These are phyloP conservation scores for Komagataella ulmi DNA, from an alignment of 805 yeast species.

Conservation along the genomic window DNA sequence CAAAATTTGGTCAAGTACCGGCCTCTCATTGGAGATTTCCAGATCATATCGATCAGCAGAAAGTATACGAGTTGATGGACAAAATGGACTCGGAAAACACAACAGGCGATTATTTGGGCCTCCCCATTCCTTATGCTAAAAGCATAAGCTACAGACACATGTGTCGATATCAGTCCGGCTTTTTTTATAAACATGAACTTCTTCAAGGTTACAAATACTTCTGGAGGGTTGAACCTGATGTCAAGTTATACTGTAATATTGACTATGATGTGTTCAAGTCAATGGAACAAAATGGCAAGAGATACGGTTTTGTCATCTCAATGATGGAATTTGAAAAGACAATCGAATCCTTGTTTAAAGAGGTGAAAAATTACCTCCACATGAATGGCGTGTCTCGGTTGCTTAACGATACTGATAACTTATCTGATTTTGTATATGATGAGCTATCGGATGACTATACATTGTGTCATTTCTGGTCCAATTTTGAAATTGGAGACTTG, in stretches of 20 bases:
- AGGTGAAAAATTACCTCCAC: neutral
- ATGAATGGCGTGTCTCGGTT: neutral
- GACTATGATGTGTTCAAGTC: constrained; percentile 48
- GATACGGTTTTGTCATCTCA: constrained; percentile 56
- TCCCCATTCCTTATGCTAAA: constrained; percentile 17
- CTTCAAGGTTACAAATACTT: constrained; percentile 50
- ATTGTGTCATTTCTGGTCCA: constrained; percentile 74
- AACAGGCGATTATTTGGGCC: neutral
- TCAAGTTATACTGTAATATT: constrained; percentile 45
- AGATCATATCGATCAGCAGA: constrained; percentile 34
- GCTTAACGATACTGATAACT: neutral
- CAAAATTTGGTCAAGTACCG: constrained; percentile 51
- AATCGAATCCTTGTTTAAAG: constrained; percentile 27
- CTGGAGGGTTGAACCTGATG: constrained; percentile 72
- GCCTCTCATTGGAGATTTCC: constrained; percentile 63
- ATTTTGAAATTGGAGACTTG: constrained; percentile 62
- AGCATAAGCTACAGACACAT: constrained; percentile 30
- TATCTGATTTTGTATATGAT: constrained; percentile 2
- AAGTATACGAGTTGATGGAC: constrained; percentile 27
- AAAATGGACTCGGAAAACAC: constrained; percentile 19
- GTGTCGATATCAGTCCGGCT: constrained; percentile 34
- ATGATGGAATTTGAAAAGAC: constrained; percentile 51
- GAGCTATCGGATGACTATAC: constrained; percentile 27
- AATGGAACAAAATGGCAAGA: constrained; percentile 39
- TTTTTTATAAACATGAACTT: constrained; percentile 46